These are phyloP conservation scores for Suillus subalutaceus DNA, from an alignment of 768 basidiomycete genomes.

Conservation along the genomic window DNA sequence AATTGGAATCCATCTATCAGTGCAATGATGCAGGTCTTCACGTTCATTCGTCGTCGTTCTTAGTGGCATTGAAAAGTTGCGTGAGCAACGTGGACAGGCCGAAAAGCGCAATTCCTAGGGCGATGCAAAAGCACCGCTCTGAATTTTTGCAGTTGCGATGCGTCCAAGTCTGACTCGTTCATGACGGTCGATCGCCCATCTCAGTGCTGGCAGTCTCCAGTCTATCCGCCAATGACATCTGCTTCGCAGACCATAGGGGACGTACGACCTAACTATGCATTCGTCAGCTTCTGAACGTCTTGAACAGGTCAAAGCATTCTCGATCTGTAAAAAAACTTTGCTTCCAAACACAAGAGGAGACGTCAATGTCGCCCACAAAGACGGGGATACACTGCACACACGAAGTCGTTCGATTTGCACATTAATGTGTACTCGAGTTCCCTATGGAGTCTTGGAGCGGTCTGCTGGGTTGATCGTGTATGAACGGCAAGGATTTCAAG, in stretches of 20 bases:
- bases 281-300: not conserved
- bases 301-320: not conserved
- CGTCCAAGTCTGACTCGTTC: not conserved
- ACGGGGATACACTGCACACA: conserved; percentile 78
- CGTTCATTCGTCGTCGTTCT: not conserved
- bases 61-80: not conserved
- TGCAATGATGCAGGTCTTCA: not conserved
- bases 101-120: not conserved
- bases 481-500: not conserved
- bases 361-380: conserved; percentile 81
- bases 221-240: not conserved
- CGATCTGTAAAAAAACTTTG: not conserved
- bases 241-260: not conserved
- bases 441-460: not conserved
- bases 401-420: not conserved
- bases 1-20: not conserved
- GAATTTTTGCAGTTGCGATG: not conserved
- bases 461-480: not conserved
- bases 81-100: not conserved
- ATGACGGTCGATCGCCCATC: not conserved
- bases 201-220: not conserved
- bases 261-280: not conserved
- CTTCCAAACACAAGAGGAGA: conserved; percentile 52
- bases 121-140: not conserved
- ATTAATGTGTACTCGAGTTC: not conserved